Base-by-base conservation (phyloP, 2,329 filamentous ascomycete genomes). In the Diplodia corticola region DNA sequence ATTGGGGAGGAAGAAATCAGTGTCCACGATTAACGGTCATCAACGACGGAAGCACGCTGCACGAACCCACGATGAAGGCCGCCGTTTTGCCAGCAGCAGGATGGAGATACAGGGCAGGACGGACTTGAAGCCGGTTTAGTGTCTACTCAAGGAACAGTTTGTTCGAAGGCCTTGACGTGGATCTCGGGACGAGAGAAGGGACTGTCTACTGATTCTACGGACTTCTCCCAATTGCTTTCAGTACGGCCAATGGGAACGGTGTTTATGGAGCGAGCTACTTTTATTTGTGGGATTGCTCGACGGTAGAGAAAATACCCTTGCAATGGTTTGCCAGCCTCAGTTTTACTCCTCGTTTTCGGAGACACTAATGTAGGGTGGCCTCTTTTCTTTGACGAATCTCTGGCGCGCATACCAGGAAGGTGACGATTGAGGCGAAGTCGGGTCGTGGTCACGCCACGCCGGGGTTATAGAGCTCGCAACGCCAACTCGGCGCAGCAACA, bases 221-320 rank as follows among this genome's bases (percentile, higher is more conserved):
- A 13, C n/a, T 33, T 20, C 24, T 7, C 44, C 44, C 44, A 35
- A 46, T 28, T 49, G 57, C 44, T 49, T 61, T 28, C 48, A 61
- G 49, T 26, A 61, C 33, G 44, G 44, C 44, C 40, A 40, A 61
- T 61, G 26, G 40, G 26, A 35, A 44, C 13, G 57, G 57, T 61
- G 57, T 61, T 61, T 35, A 17, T 12, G 40, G 57, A 17, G 57
- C 57, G 48, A 13, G 15, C 26, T 48, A 35, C 28, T n/a, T 61
- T 49, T n/a, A n/a, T 49, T 33, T 13, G 40, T 17, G 57, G 55
- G 44, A 35, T 33, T 46, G 40, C 10, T 49, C n/a, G 44, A 49
- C 44, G 57, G 40, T 61, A 61, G 57, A 61, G 48, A 60, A 49
- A 61, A 44, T 48, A 26, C 54, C 57, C 26, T 48, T 49, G 30